Evolutionary conservation across 306 rosid species (phyloP), one percentile per base, ranked within the genome.

Genomic region (Vicia villosa): DNA sequence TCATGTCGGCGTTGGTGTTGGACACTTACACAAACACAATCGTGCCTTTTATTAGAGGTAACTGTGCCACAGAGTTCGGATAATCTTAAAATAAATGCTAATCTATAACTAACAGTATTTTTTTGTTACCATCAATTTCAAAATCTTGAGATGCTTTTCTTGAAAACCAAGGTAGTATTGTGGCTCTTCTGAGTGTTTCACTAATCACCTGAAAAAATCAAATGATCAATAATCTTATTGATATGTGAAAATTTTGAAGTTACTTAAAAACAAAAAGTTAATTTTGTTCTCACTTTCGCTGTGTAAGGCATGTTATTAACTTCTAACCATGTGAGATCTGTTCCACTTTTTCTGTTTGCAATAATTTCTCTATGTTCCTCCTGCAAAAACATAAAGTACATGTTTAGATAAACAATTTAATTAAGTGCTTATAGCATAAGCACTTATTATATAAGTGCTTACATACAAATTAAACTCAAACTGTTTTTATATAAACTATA

Each of bases 111-210:
- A 32, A 32, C 2, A 5, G 6, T 32, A 46, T 21, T 40, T 14
- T 66, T 46, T 37, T 46, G 42, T 52, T 84, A 86, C 97, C 96
- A 56, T 86, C 94, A 77, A 89, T 83, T 78, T 84, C 87, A 74
- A 91, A 91, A 70, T 91, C 91, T 77, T 82, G 94, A 30, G 96
- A 80, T 55, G 96, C 97, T 69, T 87, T 91, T 69, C 96, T 86
- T 74, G 97, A 89, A 72, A 9, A 87, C 97, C 97, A 91, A 62
- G 96, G 97, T 16, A 91, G 68, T 55, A 91, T 83, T 2, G 96
- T 91, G 34, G 97, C 97, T 74, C 85, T 84, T 47, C 97, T 69
- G 19, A 89, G 94, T 43, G 96, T 91, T 84, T 91, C 97, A 62
- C 70, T 87, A 50, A 89, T 82, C 24, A 88, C 96, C 93, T 91